Conservation (phyloP, 305 asterid species). For the Fraxinus nigra region DNA sequence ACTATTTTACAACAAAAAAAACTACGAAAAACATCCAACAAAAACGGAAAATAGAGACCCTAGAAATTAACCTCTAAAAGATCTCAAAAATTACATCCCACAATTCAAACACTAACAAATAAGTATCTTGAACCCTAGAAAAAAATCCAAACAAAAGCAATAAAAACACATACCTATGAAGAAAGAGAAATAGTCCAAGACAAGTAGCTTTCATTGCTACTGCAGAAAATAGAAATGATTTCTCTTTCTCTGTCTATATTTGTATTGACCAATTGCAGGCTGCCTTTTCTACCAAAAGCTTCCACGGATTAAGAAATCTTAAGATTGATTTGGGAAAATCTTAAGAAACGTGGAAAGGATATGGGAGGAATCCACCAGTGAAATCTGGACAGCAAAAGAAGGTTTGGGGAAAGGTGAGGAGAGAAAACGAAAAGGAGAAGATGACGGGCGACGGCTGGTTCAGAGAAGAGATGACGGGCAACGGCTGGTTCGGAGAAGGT, state of each 20-base stretch:
- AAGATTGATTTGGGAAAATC: too few relatives aligned
- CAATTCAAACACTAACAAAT: conserved; percentile 6
- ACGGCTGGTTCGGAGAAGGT: too few relatives aligned
- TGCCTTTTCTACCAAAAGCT: background rate
- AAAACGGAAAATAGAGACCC: background rate
- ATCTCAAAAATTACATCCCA: background rate
- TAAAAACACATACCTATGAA: background rate
- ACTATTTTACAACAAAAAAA: too few relatives aligned
- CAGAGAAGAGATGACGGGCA: too few relatives aligned
- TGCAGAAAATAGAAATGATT: background rate
- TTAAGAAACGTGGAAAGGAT: too few relatives aligned
- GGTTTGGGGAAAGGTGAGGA: too few relatives aligned
- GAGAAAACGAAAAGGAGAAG: too few relatives aligned
- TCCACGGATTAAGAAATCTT: background rate
- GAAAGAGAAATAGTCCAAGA: background rate
- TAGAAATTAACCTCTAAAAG: background rate
- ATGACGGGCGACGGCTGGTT: too few relatives aligned
- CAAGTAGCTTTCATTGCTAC: background rate
- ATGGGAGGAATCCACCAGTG: too few relatives aligned
- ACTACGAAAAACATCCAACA: too few relatives aligned
- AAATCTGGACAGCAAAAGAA: too few relatives aligned
- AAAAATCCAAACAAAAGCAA: background rate
- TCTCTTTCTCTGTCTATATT: background rate
- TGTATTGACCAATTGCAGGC: background rate
- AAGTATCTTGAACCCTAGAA: background rate